Percentiles rank a stretch among this genome's conserved stretches.
Evolutionary conservation across 306 rosid species (phyloP).

Genomic region (Acacia melanoxylon): DNA sequence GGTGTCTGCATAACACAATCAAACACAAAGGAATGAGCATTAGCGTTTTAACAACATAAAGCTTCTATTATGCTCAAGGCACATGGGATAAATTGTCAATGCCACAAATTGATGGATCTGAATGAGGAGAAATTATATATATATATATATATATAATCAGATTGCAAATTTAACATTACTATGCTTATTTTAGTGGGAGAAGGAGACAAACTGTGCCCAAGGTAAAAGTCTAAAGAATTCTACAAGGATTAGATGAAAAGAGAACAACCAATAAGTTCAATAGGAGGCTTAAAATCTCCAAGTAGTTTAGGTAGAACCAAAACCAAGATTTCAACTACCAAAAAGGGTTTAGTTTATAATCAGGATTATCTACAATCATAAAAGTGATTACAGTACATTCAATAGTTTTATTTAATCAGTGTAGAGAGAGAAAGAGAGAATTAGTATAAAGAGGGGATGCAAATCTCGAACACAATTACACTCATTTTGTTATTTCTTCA

Average conservation of each 20-base stretch:
- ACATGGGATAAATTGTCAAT: not conserved
- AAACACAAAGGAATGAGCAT: slow-evolving; percentile 16
- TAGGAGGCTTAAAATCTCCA: not conserved
- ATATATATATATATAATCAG: not conserved
- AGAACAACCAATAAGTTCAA: not conserved
- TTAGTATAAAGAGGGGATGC: not conserved
- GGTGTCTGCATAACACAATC: slow-evolving; percentile 69
- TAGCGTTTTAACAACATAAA: not conserved
- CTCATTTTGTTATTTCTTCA: not conserved
- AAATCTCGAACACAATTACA: not conserved
- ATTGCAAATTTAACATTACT: not conserved
- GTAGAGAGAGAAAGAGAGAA: not conserved
- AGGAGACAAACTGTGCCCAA: not conserved
- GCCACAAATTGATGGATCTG: not conserved
- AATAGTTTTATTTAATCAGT: not conserved
- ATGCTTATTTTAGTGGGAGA: not conserved
- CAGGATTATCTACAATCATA: not conserved
- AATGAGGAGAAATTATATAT: not conserved
- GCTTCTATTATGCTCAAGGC: not conserved
- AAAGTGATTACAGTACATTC: not conserved
- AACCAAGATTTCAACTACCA: not conserved
- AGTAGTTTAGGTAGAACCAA: not conserved
- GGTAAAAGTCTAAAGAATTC: not conserved
- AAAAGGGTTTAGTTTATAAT: not conserved
- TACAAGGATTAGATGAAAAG: not conserved